A percentile compares a stretch with the other conserved stretches of the same genome.
These are phyloP conservation scores for Colletotrichum kahawae DNA, from an alignment of 2,329 filamentous ascomycete genomes.

Conservation along the genomic window DNA sequence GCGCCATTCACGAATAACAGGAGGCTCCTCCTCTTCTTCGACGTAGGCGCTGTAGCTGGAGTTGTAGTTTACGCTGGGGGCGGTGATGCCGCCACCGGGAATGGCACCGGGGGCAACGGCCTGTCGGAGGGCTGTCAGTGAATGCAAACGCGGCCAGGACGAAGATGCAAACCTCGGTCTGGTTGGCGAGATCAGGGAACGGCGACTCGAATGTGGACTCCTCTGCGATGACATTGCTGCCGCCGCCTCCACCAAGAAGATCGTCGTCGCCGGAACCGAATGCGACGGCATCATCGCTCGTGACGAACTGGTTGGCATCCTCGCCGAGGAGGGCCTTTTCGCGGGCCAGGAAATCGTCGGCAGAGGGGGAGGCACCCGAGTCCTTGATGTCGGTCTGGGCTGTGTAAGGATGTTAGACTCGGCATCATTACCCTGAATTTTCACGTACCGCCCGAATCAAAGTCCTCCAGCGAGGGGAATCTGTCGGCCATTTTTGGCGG, in stretches of 20 bases:
- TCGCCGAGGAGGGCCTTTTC: slow-evolving; percentile 92
- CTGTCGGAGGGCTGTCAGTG: slow-evolving; percentile 42
- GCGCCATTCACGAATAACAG: slow-evolving; percentile 91
- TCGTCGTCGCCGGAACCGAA: slow-evolving; percentile 73
- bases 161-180: slow-evolving; percentile 66
- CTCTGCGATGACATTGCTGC: slow-evolving; percentile 38
- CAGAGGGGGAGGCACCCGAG: slow-evolving; percentile 62
- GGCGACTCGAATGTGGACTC: slow-evolving; percentile 77
- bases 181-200: slow-evolving; percentile 78
- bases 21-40: slow-evolving; percentile 77
- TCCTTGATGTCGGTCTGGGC: slow-evolving; percentile 72
- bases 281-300: slow-evolving; percentile 72
- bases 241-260: slow-evolving; percentile 71
- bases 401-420: slow-evolving; percentile 36
- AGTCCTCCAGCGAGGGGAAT: slow-evolving; percentile 81
- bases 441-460: slow-evolving; percentile 65
- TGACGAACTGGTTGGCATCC: slow-evolving; percentile 89
- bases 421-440: neutral
- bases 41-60: slow-evolving; percentile 64
- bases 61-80: slow-evolving; percentile 67
- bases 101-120: slow-evolving; percentile 77
- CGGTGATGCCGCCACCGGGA: slow-evolving; percentile 81
- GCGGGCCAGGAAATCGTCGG: slow-evolving; percentile 87
- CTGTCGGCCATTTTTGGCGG: slow-evolving; percentile 71
- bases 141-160: neutral